Evolutionary conservation across 805 yeast genomes (phyloP).

Genomic region (Candida krabiensis): DNA sequence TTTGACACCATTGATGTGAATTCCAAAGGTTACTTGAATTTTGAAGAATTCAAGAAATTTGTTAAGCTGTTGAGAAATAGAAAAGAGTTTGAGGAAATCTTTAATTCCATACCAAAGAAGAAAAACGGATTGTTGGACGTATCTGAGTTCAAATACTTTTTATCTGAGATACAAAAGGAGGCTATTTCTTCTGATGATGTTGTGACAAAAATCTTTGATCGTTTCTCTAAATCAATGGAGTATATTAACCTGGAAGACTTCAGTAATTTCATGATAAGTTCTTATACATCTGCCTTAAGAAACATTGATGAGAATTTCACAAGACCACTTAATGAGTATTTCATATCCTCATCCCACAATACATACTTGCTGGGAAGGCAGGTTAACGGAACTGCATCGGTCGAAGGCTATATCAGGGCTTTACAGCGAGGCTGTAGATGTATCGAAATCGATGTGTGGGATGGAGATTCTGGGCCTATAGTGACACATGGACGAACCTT

Average conservation of each 20-base stretch:
- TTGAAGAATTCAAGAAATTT: constrained; percentile 73
- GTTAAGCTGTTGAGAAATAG: constrained; percentile 67
- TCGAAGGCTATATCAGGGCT: constrained; percentile 85
- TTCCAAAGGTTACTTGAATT: constrained; percentile 53
- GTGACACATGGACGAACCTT: constrained; percentile 90
- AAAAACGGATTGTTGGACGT: constrained; percentile 24
- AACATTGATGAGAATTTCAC: constrained; percentile 41
- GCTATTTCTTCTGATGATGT: constrained; percentile 23
- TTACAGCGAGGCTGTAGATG: constrained; percentile 92
- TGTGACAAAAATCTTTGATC: constrained; percentile 36
- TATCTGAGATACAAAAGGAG: constrained; percentile 50
- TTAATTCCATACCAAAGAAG: constrained; percentile 26
- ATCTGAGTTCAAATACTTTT: constrained; percentile 42
- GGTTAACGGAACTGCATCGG: constrained; percentile 80
- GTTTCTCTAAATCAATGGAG: constrained; percentile 30
- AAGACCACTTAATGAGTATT: constrained; percentile 80
- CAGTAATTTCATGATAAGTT: constrained; percentile 34
- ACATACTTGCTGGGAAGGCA: constrained; percentile 90
- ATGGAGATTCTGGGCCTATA: constrained; percentile 69
- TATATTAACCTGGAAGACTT: constrained; percentile 28
- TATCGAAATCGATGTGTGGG: constrained; percentile 96
- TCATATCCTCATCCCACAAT: constrained; percentile 90
- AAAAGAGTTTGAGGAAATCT: constrained; percentile 53
- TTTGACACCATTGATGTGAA: constrained; percentile 57
- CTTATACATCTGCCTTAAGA: constrained; percentile 27